phyloP scores from a whole-genome alignment of 352 stramenopile genomes.

The Pythium guiyangense region DNA sequence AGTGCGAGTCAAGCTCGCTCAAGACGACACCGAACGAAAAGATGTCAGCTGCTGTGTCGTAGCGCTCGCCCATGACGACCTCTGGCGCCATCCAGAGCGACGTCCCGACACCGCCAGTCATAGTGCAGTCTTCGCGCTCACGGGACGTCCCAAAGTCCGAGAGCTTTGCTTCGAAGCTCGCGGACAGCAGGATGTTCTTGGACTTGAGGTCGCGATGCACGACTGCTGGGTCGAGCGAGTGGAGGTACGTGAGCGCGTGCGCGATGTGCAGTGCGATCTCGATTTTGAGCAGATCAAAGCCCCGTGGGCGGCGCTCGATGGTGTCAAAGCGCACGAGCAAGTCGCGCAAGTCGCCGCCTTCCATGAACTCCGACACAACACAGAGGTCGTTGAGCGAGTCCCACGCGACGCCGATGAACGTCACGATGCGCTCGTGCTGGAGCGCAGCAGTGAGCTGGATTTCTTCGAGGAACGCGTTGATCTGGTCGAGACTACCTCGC shows the following conservation, averaged over 20 bases:
- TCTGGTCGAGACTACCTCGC: slow-evolving; percentile 22
- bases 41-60: slow-evolving; percentile 35
- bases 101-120: slow-evolving; percentile 27
- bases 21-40: slow-evolving; percentile 52
- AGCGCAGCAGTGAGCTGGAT: slow-evolving; percentile 40
- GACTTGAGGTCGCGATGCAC: slow-evolving; percentile 59
- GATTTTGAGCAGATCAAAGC: slow-evolving; percentile 34
- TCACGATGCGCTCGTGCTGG: slow-evolving; percentile 35
- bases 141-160: slow-evolving; percentile 43
- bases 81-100: slow-evolving; percentile 43
- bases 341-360: slow-evolving; percentile 33
- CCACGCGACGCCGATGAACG: slow-evolving; percentile 46
- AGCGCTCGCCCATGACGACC: slow-evolving; percentile 39
- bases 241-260: slow-evolving; percentile 34
- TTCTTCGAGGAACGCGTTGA: slow-evolving; percentile 38
- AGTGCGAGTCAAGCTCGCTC: slow-evolving; percentile 36
- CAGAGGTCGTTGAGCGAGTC: slow-evolving; percentile 39
- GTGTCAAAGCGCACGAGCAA: slow-evolving; percentile 25
- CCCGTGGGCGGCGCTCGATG: slow-evolving; percentile 18
- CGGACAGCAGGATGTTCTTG: slow-evolving; percentile 42
- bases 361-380: slow-evolving; percentile 37
- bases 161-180: slow-evolving; percentile 27
- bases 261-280: slow-evolving; percentile 25
- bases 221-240: too few relatives aligned
- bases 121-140: slow-evolving; percentile 21